Conservation (phyloP, 257 asterid genomes). For the Apocynum venetum region DNA sequence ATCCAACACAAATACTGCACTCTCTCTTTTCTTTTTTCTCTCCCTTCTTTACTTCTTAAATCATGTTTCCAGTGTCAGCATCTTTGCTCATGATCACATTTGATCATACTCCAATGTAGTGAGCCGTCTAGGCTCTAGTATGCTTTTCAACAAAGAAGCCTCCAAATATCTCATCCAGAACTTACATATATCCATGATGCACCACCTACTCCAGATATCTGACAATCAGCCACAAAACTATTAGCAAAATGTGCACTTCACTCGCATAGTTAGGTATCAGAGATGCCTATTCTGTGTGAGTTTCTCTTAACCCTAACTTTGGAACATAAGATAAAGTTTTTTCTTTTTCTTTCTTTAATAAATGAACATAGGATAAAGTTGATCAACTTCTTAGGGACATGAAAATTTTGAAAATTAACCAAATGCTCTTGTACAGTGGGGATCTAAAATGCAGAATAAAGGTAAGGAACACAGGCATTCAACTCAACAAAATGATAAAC, state of each 20-base stretch:
- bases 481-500: neutral
- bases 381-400: neutral
- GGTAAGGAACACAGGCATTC: neutral
- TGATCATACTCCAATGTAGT: neutral
- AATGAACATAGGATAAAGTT: too few relatives aligned
- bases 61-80: neutral
- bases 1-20: too few relatives aligned
- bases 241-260: neutral
- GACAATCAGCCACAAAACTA: neutral
- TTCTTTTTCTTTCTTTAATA: too few relatives aligned
- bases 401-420: neutral
- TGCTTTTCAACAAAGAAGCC: neutral
- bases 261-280: neutral
- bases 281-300: neutral
- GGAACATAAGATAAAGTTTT: too few relatives aligned
- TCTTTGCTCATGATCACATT: neutral
- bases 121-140: neutral
- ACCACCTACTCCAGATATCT: neutral
- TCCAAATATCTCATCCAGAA: neutral
- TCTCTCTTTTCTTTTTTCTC: neutral
- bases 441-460: neutral
- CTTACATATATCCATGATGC: neutral
- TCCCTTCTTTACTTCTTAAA: neutral
- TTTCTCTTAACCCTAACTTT: neutral
- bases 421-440: neutral